A percentile compares a stretch with the other conserved stretches of the same genome.
phyloP scores from a whole-genome alignment of 495 filamentous ascomycete species.

The Daldinia childiae region DNA sequence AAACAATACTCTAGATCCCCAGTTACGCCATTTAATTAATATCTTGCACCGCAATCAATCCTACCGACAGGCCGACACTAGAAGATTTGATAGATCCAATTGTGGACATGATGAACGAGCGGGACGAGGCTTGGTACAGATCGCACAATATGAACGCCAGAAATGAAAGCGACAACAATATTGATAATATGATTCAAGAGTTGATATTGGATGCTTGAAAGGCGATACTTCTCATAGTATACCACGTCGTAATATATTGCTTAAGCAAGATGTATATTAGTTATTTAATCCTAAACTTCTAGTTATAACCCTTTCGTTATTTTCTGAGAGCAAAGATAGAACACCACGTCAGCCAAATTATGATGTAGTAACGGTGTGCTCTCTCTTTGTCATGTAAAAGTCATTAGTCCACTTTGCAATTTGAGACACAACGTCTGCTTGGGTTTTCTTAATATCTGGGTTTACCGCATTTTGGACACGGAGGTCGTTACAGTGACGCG shows the following conservation, averaged over 20 bases:
- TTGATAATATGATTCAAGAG: no score
- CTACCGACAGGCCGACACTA: background rate
- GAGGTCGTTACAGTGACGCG: slow-evolving; percentile 63
- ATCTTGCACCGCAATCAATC: background rate
- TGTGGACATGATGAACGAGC: background rate
- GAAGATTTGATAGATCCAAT: background rate
- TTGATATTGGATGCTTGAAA: no score
- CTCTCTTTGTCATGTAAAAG: slow-evolving; percentile 46
- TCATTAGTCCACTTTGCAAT: slow-evolving; percentile 62
- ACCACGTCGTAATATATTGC: no score
- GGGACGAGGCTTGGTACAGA: background rate
- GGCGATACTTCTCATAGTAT: no score
- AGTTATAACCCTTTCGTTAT: background rate
- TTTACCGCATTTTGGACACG: slow-evolving; percentile 53
- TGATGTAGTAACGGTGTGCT: background rate
- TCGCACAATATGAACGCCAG: no score
- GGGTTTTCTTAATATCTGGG: slow-evolving; percentile 45
- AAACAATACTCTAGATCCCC: background rate
- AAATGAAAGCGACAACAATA: no score
- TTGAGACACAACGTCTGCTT: slow-evolving; percentile 55
- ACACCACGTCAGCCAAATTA: background rate
- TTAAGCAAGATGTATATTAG: background rate
- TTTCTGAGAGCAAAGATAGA: background rate
- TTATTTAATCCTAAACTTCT: background rate
- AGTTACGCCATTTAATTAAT: background rate